Evolutionary conservation across 805 yeast genomes (phyloP).

Genomic region (Yarrowia bubula): DNA sequence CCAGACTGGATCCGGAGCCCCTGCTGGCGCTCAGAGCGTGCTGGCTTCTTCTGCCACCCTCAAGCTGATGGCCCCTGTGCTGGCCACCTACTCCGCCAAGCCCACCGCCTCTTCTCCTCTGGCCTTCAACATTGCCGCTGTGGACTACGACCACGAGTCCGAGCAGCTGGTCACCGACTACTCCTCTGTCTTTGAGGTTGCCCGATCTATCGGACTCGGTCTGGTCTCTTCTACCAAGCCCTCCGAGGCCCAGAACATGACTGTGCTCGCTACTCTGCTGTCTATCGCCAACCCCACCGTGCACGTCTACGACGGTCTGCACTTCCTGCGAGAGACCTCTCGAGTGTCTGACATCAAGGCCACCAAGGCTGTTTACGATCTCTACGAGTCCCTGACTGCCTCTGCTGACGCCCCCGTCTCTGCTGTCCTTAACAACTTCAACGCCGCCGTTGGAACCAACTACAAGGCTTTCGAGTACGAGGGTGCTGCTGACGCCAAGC

Average conservation of each 20-base stretch:
- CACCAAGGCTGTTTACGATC: conserved; percentile 29
- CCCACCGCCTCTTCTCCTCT: conserved; percentile 46
- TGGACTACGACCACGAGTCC: conserved; percentile 53
- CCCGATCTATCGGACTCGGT: conserved; percentile 61
- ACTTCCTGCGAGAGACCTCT: conserved; percentile 53
- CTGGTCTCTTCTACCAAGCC: conserved; percentile 65
- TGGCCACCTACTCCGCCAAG: conserved; percentile 42
- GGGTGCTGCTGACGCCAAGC: conserved; percentile 61
- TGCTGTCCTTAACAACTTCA: conserved; percentile 46
- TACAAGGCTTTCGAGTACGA: conserved; percentile 66
- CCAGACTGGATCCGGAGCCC: conserved; percentile 27
- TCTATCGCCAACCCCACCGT: conserved; percentile 60
- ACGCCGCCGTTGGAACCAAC: conserved; percentile 52
- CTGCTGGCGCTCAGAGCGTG: conserved; percentile 39
- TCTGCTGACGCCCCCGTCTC: neutral
- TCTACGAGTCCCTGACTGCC: neutral
- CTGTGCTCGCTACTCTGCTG: conserved; percentile 62
- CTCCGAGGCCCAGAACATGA: conserved; percentile 63
- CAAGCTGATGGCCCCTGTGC: conserved; percentile 62
- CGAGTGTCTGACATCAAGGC: conserved; percentile 33
- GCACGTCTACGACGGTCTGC: conserved; percentile 78
- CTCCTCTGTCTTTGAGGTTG: conserved; percentile 56
- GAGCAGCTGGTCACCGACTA: conserved; percentile 63
- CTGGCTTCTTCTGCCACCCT: conserved; percentile 68
- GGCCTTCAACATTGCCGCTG: conserved; percentile 70